Evolutionary conservation across 306 rosid genomes (phyloP).

Genomic region (Herpetospermum pedunculosum): DNA sequence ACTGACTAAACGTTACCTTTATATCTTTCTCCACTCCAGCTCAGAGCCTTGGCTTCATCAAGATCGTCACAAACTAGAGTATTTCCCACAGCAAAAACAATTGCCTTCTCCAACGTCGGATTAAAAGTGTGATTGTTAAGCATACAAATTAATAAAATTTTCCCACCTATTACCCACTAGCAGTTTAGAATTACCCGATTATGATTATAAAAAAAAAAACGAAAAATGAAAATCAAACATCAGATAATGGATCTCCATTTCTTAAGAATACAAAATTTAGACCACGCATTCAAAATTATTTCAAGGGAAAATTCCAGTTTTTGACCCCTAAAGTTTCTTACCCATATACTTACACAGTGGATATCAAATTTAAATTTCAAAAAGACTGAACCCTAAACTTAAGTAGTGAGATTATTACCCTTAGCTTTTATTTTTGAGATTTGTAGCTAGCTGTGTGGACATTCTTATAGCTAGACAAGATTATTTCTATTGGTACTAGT

Average conservation of each 20-base stretch:
- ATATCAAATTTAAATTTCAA: neutral
- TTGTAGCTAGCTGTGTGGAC: neutral
- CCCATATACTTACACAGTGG: neutral
- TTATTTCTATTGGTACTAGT: neutral
- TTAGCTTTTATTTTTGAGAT: neutral
- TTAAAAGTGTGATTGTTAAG: slow-evolving; percentile 85
- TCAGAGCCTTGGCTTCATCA: slow-evolving; percentile 81
- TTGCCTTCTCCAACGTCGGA: slow-evolving; percentile 87
- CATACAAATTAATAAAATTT: slow-evolving; percentile 26
- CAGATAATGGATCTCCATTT: neutral
- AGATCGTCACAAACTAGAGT: slow-evolving; percentile 95
- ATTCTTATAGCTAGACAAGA: neutral
- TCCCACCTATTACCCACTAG: slow-evolving; percentile 1
- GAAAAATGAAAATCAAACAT: neutral
- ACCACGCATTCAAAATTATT: neutral
- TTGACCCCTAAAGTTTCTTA: neutral
- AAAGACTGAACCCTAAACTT: neutral
- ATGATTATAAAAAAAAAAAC: too few species aligned
- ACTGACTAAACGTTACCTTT: slow-evolving; percentile 44
- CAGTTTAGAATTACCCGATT: neutral
- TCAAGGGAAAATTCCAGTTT: neutral
- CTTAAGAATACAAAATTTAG: neutral
- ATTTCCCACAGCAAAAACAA: slow-evolving; percentile 92
- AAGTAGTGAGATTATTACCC: neutral
- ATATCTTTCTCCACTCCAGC: slow-evolving; percentile 96